Base-by-base conservation (phyloP, 202 grass and related monocot species). In the Cymbopogon flexuosus region DNA sequence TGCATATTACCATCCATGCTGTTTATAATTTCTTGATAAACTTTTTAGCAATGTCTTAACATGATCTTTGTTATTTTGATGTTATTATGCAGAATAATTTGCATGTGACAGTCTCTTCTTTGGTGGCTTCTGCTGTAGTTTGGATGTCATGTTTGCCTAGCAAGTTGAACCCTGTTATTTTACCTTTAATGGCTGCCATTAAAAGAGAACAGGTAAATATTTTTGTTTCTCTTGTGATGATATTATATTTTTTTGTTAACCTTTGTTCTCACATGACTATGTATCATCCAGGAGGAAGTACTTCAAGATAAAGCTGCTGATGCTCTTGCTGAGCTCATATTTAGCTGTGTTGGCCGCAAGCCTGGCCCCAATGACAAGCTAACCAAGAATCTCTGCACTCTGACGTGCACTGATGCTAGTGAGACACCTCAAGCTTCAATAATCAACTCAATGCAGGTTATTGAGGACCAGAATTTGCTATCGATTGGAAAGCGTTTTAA, bases 141-240 rank as follows among this genome's bases (percentile, higher is more conserved):
- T 98, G 96, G 96, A 98, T 90, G 87, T 76, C 87, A 41, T 85
- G 87, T 70, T 87, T 98, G 77, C 96, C 96, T 83, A 88, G 79
- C 66, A 92, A 87, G 60, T 84, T 98, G 65, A 98, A 98, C 70
- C 96, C 96, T 81, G 87, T 98, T 33, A 98, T 98, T 95, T 89
- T 98, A 63, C 96, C 96, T 84, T 88, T 98, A 88, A 98, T 98
- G 96, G 96, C 96, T 88, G 90, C 96, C 68, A 84, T 98, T 65
- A 98, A 93, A 89, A 90, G 96, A 83, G 96, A 98, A 63, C 96
- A 98, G 90, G 96, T 95, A 70, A 77, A 42, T 75, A 6, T 76
- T 79, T 34, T 29, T 79, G 30, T 12, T 58, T 66, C 76, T 85
- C 45, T 29, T 74, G 21, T 78, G 73, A 61, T 42, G 16, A 60